phyloP scores from a whole-genome alignment of 805 yeast species.

The Candida insectalens region DNA sequence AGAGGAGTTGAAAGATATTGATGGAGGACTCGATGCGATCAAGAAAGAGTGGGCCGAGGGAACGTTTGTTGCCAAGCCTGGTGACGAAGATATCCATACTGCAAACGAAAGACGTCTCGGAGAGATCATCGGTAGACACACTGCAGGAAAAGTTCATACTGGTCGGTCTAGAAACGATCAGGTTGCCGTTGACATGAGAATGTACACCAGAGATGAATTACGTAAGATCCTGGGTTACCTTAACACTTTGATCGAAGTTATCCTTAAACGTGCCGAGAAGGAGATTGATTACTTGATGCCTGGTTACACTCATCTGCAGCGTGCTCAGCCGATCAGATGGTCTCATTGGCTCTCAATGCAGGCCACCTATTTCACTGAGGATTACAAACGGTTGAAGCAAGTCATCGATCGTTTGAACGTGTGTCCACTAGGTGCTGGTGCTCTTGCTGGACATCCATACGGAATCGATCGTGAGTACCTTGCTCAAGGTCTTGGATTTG shows the following conservation, averaged over 20 bases:
- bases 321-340: slow-evolving; percentile 99
- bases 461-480: slow-evolving; percentile 94
- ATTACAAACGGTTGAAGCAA: slow-evolving; percentile 75
- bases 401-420: slow-evolving; percentile 73
- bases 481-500: slow-evolving; percentile 72
- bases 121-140: slow-evolving; percentile 85
- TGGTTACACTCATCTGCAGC: slow-evolving; percentile 96
- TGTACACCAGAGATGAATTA: slow-evolving; percentile 77
- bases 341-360: slow-evolving; percentile 93
- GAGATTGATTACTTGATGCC: slow-evolving; percentile 96
- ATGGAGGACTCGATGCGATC: slow-evolving; percentile 66
- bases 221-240: slow-evolving; percentile 48
- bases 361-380: slow-evolving; percentile 91
- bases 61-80: slow-evolving; percentile 63
- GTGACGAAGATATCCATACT: slow-evolving; percentile 97
- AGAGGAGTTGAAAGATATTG: slow-evolving; percentile 73
- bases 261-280: slow-evolving; percentile 64
- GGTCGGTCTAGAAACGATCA: slow-evolving; percentile 98
- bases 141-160: slow-evolving; percentile 98
- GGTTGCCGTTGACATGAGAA: slow-evolving; percentile 98
- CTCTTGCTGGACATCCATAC: slow-evolving; percentile 97
- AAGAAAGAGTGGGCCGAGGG: slow-evolving; percentile 73
- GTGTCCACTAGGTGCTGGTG: slow-evolving; percentile 95
- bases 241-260: slow-evolving; percentile 53
- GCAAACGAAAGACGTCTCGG: slow-evolving; percentile 98